phyloP scores from a whole-genome alignment of 257 asterid species.

The Euphrasia confusa region DNA sequence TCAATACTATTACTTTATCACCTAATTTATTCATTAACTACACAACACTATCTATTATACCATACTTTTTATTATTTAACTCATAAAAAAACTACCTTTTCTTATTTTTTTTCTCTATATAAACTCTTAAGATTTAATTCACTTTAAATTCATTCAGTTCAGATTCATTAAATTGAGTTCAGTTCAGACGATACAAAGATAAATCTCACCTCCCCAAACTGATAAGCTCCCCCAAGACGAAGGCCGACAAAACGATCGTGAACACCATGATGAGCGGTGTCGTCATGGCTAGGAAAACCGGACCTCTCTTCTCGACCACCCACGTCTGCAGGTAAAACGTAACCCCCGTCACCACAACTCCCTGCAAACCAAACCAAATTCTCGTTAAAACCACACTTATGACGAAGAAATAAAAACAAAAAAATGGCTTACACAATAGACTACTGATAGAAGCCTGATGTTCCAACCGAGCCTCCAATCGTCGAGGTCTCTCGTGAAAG shows the following conservation, averaged over 20 bases:
- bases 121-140: too few species aligned
- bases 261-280: slow-evolving; percentile 57
- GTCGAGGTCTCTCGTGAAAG: slow-evolving; percentile 49
- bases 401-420: too few species aligned
- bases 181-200: too few species aligned
- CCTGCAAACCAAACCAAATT: slow-evolving; percentile 32
- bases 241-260: slow-evolving; percentile 54
- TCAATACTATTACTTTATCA: too few species aligned
- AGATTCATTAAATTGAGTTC: too few species aligned
- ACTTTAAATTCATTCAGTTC: too few species aligned
- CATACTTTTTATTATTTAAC: too few species aligned
- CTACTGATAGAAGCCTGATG: slow-evolving; percentile 49
- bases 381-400: background rate
- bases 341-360: slow-evolving; percentile 74
- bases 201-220: slow-evolving; percentile 62
- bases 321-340: slow-evolving; percentile 79
- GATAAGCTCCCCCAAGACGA: slow-evolving; percentile 60
- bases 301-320: slow-evolving; percentile 87
- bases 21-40: too few species aligned
- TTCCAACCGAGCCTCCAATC: slow-evolving; percentile 76
- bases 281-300: slow-evolving; percentile 68
- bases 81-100: too few species aligned
- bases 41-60: too few species aligned
- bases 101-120: too few species aligned
- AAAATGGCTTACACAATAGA: slow-evolving; percentile 60